These are phyloP conservation scores for Nakataea oryzae DNA, from an alignment of 2,329 filamentous ascomycete species.

Conservation along the genomic window DNA sequence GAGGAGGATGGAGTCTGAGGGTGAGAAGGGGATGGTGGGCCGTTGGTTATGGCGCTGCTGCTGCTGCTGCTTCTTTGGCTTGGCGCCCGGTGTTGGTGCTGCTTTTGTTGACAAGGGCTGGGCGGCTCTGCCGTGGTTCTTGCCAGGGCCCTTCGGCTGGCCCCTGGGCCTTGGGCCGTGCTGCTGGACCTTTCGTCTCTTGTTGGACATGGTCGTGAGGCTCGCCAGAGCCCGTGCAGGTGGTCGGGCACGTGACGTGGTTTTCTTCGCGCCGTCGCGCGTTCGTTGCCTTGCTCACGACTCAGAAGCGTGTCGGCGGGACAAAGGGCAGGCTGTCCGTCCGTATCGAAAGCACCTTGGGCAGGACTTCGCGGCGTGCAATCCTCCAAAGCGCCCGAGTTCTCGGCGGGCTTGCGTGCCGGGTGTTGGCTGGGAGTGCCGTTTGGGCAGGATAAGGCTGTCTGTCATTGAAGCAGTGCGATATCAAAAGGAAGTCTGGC, in stretches of 20 bases:
- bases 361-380: no score
- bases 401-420: no score
- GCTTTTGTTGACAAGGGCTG: not conserved
- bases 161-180: not conserved
- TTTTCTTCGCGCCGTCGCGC: no score
- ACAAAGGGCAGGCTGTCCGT: no score
- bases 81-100: not conserved
- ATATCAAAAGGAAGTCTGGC: not conserved
- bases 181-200: constrained; percentile 1
- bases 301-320: no score
- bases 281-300: no score
- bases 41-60: not conserved
- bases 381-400: not conserved
- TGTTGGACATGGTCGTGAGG: not conserved
- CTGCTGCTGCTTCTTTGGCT: constrained; percentile 1
- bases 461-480: not conserved
- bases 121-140: not conserved
- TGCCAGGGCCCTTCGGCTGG: not conserved
- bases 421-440: no score
- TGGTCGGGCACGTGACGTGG: not conserved
- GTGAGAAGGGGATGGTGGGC: constrained; percentile 56
- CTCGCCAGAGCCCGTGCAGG: not conserved
- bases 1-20: constrained; percentile 61
- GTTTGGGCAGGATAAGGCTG: not conserved
- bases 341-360: not conserved